phyloP scores from a whole-genome alignment of 1,139 yeast genomes.

The Torulaspora pretoriensis region DNA sequence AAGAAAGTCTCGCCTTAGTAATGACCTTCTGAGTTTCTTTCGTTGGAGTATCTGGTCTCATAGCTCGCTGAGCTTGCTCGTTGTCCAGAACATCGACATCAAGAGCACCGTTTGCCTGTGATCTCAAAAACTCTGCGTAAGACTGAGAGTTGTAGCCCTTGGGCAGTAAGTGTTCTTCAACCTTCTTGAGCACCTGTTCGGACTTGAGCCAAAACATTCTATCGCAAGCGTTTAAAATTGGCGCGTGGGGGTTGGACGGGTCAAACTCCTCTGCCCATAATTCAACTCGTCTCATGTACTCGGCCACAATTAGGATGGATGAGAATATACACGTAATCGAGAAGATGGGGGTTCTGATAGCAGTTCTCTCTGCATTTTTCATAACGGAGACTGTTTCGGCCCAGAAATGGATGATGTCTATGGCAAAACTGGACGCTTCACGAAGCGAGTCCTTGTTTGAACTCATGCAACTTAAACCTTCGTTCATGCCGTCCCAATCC shows the following conservation, averaged over 20 bases:
- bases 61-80: conserved; percentile 41
- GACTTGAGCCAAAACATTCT: conserved; percentile 40
- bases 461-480: conserved; percentile 39
- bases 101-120: conserved; percentile 53
- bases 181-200: conserved; percentile 46
- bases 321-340: conserved; percentile 65
- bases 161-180: conserved; percentile 50
- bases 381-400: conserved; percentile 59
- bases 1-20: conserved; percentile 48
- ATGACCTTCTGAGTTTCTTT: conserved; percentile 44
- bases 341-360: conserved; percentile 69
- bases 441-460: conserved; percentile 47
- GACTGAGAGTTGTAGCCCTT: conserved; percentile 44
- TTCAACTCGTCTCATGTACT: conserved; percentile 55
- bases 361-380: conserved; percentile 58
- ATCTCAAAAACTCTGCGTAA: conserved; percentile 52
- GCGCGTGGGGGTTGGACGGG: conserved; percentile 22
- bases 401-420: conserved; percentile 64
- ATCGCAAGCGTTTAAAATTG: conserved; percentile 35
- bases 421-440: conserved; percentile 53
- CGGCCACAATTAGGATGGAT: conserved; percentile 56
- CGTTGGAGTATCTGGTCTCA: conserved; percentile 42
- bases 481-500: conserved; percentile 64
- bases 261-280: conserved; percentile 41
- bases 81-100: conserved; percentile 48